A percentile compares a stretch with the other conserved stretches of the same genome.
Conservation (phyloP, 2,329 filamentous ascomycete species). For the Microsporum ferrugineum region DNA sequence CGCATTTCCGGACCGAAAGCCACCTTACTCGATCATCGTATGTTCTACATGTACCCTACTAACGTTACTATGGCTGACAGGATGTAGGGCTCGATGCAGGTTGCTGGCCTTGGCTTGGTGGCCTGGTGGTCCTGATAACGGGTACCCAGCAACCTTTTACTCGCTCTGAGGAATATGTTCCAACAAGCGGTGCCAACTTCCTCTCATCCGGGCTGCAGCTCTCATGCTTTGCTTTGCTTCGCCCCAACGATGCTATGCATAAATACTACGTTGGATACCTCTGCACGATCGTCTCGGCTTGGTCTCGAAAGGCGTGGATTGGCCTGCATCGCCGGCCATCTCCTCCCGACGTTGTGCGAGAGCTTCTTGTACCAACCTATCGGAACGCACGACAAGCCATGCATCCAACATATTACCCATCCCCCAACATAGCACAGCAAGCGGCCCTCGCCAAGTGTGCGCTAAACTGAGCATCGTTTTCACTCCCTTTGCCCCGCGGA, state of each 20-base stretch:
- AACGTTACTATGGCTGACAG: not conserved
- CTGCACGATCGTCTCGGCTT: not conserved
- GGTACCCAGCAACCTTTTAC: not conserved
- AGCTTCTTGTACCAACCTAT: not conserved
- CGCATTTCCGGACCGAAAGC: constrained; percentile 46
- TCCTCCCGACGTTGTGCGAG: not conserved
- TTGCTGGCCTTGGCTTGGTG: constrained; percentile 35
- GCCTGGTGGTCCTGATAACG: constrained; percentile 33
- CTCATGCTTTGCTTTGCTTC: too few relatives aligned
- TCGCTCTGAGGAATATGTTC: too few relatives aligned
- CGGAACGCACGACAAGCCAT: not conserved
- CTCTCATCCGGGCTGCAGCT: not conserved
- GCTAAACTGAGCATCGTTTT: not conserved
- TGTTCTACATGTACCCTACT: constrained; percentile 9
- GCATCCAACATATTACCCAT: not conserved
- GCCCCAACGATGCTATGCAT: too few relatives aligned
- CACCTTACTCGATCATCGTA: constrained; percentile 41
- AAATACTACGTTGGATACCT: too few relatives aligned
- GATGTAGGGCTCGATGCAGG: constrained; percentile 37
- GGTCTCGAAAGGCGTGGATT: not conserved
- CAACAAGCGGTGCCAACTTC: not conserved
- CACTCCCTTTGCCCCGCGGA: not conserved
- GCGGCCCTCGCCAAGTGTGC: not conserved
- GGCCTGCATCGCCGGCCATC: not conserved
- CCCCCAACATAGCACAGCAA: not conserved